Evolutionary conservation across 345 rosid species (phyloP), one percentile per base, ranked within the genome.

Genomic region (Trapa bicornis): DNA sequence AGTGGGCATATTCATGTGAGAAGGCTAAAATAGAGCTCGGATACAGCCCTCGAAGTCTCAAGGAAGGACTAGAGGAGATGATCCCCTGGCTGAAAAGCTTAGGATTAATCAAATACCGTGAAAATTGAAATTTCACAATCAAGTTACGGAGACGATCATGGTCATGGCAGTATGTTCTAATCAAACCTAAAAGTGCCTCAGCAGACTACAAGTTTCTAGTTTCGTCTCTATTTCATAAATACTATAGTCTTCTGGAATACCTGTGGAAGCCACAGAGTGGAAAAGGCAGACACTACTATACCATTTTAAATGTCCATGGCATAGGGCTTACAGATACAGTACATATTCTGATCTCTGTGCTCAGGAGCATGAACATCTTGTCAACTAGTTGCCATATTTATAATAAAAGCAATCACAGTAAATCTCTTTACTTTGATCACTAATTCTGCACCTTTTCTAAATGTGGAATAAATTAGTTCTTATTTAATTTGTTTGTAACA

Each of bases 1-100:
- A 90, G 45, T 87, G 98, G 97, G 86, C 89, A 37, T 88, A 87
- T 77, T 86, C 93, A 60, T 90, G 96, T 39, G 84, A 86, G 72
- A 93, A 93, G 85, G 94, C 97, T 3, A 88, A 79, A 75, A 37
- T 17, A 39, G 94, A 93, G 83, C 78, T 93, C 72, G 89, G 83
- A 71, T 93, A 90, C 67, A 82, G 73, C 69, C 97, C 96, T 57
- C 82, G 92, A 74, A 81, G 85, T 85, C 76, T 90, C 80, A 81
- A 79, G 75, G 97, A 87, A 60, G 96, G 97, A 71, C 75, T 88
- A 37, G 87, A 70, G 67, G 98, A 87, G 73, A 72, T 87, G 76
- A 84, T 93, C 6, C 83, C 92, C 39, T 90, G 97, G 98, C 73
- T 93, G 76, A 93, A 82, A 83, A 82, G 79, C 85, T 71, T 74